Conservation (phyloP, 1,139 yeast species). For the Meyerozyma athensensis region DNA sequence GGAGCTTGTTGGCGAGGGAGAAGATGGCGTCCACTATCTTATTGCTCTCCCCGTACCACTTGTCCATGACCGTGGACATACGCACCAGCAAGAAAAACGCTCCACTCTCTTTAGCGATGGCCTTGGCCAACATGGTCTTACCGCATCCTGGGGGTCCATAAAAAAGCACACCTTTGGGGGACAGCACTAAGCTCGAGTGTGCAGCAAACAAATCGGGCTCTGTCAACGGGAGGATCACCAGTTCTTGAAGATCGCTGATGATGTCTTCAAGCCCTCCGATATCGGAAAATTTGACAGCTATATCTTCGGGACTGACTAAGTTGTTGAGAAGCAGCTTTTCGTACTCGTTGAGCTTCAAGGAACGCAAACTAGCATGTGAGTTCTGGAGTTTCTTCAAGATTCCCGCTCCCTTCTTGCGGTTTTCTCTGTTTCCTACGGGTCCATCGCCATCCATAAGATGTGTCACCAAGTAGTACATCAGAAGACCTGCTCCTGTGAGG, state of each 20-base stretch:
- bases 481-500: constrained; percentile 77
- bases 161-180: constrained; percentile 90
- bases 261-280: constrained; percentile 85
- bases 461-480: constrained; percentile 67
- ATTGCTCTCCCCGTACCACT: constrained; percentile 97
- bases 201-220: constrained; percentile 60
- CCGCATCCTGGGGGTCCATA: constrained; percentile 99
- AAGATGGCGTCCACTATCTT: constrained; percentile 92
- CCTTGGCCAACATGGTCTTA: constrained; percentile 95
- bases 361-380: constrained; percentile 55
- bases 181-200: constrained; percentile 65
- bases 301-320: constrained; percentile 83
- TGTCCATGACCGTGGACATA: constrained; percentile 94
- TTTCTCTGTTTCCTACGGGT: constrained; percentile 55
- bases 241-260: constrained; percentile 79
- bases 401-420: constrained; percentile 61
- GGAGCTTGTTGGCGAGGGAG: constrained; percentile 81
- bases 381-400: constrained; percentile 56
- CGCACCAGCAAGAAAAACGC: constrained; percentile 89
- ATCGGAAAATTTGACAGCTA: constrained; percentile 67
- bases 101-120: constrained; percentile 86
- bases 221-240: constrained; percentile 84
- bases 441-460: constrained; percentile 52
- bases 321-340: constrained; percentile 71
- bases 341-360: constrained; percentile 61